phyloP scores from a whole-genome alignment of 805 yeast genomes.

The Clavispora santaluciae region DNA sequence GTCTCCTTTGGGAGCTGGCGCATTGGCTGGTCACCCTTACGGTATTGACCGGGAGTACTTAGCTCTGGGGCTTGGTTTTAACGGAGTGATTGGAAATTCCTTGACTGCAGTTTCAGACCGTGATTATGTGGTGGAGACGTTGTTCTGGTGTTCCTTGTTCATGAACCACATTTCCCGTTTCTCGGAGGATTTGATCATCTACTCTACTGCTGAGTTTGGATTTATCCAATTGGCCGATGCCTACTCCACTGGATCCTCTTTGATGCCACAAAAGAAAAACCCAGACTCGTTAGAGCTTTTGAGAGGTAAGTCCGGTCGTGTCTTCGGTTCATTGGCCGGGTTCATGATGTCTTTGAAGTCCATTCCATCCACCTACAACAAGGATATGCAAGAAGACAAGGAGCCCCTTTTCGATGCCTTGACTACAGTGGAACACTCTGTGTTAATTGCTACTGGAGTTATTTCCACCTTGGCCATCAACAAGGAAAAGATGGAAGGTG shows the following conservation, averaged over 20 bases:
- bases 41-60: slow-evolving; percentile 95
- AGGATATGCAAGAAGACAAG: slow-evolving; percentile 98
- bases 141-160: slow-evolving; percentile 93
- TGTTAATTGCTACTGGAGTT: slow-evolving; percentile 93
- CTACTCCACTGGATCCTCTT: slow-evolving; percentile 95
- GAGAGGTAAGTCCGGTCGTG: slow-evolving; percentile 97
- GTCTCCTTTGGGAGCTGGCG: slow-evolving; percentile 95
- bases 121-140: slow-evolving; percentile 91
- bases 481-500: slow-evolving; percentile 71
- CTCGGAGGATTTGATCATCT: slow-evolving; percentile 90
- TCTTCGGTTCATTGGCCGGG: slow-evolving; percentile 91
- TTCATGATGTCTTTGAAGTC: slow-evolving; percentile 95
- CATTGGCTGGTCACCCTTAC: slow-evolving; percentile 98
- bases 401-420: slow-evolving; percentile 95
- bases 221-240: slow-evolving; percentile 93
- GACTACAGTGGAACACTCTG: slow-evolving; percentile 88
- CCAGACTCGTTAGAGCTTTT: slow-evolving; percentile 94
- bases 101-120: slow-evolving; percentile 96
- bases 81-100: slow-evolving; percentile 89
- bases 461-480: slow-evolving; percentile 78
- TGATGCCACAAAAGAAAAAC: slow-evolving; percentile 99
- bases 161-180: slow-evolving; percentile 95
- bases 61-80: slow-evolving; percentile 75
- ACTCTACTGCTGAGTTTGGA: slow-evolving; percentile 97
- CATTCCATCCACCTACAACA: slow-evolving; percentile 96